Conservation (phyloP, 1,284 basidiomycete genomes). For the Sporisorium scitamineum region DNA sequence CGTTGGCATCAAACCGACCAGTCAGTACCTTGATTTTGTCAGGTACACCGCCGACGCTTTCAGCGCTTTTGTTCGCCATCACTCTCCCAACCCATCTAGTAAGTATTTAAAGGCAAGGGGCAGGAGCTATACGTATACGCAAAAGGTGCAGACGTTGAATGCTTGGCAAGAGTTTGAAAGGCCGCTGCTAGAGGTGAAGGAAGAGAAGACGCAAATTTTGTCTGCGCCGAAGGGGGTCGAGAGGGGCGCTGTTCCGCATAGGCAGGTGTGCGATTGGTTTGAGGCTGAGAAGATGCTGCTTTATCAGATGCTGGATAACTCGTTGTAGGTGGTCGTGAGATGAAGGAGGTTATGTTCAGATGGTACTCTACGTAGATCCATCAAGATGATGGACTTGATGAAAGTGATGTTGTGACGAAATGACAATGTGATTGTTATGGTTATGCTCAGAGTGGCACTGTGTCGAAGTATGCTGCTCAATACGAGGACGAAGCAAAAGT, state of each 20-base stretch:
- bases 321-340: constrained; percentile 4
- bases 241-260: constrained; percentile 19
- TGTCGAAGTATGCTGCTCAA: neutral
- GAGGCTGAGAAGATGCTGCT: constrained; percentile 17
- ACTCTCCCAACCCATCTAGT: constrained; percentile 18
- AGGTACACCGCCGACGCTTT: constrained; percentile 32
- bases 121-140: constrained; percentile 40
- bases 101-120: constrained; percentile 30
- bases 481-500: neutral
- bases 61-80: constrained; percentile 28
- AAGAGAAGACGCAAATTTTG: constrained; percentile 23
- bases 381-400: neutral
- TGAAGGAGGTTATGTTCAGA: too few relatives aligned
- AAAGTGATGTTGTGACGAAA: neutral
- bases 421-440: neutral
- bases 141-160: constrained; percentile 20
- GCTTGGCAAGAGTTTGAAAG: constrained; percentile 21
- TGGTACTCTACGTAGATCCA: too few relatives aligned
- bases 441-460: neutral
- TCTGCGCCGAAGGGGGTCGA: constrained; percentile 24
- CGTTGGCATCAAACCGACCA: constrained; percentile 12
- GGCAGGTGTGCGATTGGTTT: constrained; percentile 37
- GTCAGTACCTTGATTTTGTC: constrained; percentile 37
- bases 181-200: constrained; percentile 8
- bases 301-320: constrained; percentile 34